Base-by-base conservation (phyloP, 352 stramenopile genomes). In the Pythium periplocum region DNA sequence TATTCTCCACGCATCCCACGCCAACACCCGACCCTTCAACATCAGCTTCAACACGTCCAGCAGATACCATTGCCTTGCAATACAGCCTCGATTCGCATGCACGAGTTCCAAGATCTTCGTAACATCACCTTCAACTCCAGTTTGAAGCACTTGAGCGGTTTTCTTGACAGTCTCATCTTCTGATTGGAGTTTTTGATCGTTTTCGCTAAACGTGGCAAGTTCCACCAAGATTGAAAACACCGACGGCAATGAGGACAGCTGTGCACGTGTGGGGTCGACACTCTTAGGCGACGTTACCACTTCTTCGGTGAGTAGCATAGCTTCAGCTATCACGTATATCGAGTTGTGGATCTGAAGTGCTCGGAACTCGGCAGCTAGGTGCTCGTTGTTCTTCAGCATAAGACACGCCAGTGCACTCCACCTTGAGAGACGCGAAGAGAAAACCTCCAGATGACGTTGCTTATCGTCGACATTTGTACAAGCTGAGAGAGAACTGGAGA, bases 51-150 rank as follows among this genome's bases (percentile, higher is more conserved):
- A 63, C 10, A 73, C 51, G 3, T 61, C 55, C 4, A 90, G 39
- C 10, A 90, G 31, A 26, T 75, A 38, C 2, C 59, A 52, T 57
- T 88, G 77, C 1, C 68, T 66, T 48, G 56, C 57, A 41, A 54
- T 36, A 26, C 32, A 56, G 2, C 62, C 64, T 30, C 71, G 69
- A 48, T 67, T 77, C 0, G 51, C 53, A 49, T 86, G 77, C 11
- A 92, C 12, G 1, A 86, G 42, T 33, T 74, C 69, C 10, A 92
- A 57, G 1, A 92, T 57, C 34, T 57, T 73, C 37, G 53, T 71
- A 33, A 92, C 58, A 54, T 92, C 81, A 1, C 62, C 75, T 51
- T 86, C 78, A 36, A 87, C 58, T 4, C 81, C 78, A 50, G 53
- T 56, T 26, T 72, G 61, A 12, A 91, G 66, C 8, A 74, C 32